Conservation (phyloP, 129 eudicot species). For the Rutidosis leptorrhynchoides region DNA sequence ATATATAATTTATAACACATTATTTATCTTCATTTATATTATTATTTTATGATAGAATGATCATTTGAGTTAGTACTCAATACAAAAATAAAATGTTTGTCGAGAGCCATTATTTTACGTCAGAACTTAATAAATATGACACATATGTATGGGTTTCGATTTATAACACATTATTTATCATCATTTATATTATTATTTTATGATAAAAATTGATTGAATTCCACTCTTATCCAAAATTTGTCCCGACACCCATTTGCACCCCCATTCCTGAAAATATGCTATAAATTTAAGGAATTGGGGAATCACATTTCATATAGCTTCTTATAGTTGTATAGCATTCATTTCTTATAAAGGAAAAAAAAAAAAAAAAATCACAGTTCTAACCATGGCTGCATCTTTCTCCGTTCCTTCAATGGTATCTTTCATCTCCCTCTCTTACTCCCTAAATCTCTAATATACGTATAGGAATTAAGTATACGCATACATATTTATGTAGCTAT, state of each 20-base stretch:
- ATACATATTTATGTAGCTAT: too few relatives aligned
- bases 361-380: conserved; percentile 31
- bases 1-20: too few relatives aligned
- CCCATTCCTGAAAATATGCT: conserved; percentile 27
- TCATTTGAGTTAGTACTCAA: too few relatives aligned
- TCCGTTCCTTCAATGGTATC: conserved; percentile 80
- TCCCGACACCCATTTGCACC: conserved; percentile 18
- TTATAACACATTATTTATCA: neutral
- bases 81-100: too few relatives aligned
- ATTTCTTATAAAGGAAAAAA: neutral
- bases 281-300: conserved; percentile 41
- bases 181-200: neutral
- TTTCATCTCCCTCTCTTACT: neutral
- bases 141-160: conserved; percentile 1
- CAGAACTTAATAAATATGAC: neutral
- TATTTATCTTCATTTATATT: too few relatives aligned
- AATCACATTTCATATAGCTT: conserved; percentile 30
- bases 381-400: conserved; percentile 85
- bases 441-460: neutral
- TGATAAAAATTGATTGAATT: conserved; percentile 7
- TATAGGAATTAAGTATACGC: neutral
- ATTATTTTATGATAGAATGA: too few relatives aligned
- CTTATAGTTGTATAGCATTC: conserved; percentile 27
- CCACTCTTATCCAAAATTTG: conserved; percentile 20
- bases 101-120: too few relatives aligned